Conservation (phyloP, 768 basidiomycete species). For the Psilocybe cyanescens region DNA sequence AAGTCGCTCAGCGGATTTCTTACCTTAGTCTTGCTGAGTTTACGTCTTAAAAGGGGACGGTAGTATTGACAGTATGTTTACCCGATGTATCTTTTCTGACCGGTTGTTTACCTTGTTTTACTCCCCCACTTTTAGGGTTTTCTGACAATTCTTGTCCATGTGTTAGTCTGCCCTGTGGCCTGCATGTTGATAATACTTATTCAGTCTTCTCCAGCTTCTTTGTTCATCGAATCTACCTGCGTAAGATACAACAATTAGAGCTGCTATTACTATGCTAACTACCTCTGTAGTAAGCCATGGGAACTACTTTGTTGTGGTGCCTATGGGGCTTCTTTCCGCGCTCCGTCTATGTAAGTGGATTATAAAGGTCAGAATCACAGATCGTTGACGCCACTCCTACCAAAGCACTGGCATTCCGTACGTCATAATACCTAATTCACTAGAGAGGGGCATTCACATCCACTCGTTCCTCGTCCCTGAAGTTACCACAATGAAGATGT, state of each 20-base stretch:
- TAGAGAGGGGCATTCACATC: background rate
- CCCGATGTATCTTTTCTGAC: background rate
- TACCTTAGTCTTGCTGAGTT: background rate
- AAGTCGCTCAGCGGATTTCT: constrained; percentile 11
- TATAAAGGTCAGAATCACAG: background rate
- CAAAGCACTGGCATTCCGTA: constrained; percentile 8
- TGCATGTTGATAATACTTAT: background rate
- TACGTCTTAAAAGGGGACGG: constrained; percentile 25
- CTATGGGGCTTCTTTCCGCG: constrained; percentile 20
- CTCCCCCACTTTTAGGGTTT: constrained; percentile 22
- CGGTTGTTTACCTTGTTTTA: background rate
- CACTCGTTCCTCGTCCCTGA: background rate
- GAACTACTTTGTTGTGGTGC: constrained; percentile 36
- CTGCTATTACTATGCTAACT: background rate
- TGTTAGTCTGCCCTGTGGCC: constrained; percentile 32
- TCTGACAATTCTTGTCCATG: constrained; percentile 54
- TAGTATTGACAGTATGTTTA: constrained; percentile 33
- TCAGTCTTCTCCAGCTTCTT: constrained; percentile 22
- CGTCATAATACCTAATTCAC: background rate
- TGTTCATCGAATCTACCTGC: constrained; percentile 43
- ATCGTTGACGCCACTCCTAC: no score
- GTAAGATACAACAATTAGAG: constrained; percentile 24
- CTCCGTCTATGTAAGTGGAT: constrained; percentile 2
- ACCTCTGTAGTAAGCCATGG: constrained; percentile 34
- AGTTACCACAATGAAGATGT: constrained; percentile 13